phyloP scores from a whole-genome alignment of 768 basidiomycete genomes.

The Pisolithus marmoratus region DNA sequence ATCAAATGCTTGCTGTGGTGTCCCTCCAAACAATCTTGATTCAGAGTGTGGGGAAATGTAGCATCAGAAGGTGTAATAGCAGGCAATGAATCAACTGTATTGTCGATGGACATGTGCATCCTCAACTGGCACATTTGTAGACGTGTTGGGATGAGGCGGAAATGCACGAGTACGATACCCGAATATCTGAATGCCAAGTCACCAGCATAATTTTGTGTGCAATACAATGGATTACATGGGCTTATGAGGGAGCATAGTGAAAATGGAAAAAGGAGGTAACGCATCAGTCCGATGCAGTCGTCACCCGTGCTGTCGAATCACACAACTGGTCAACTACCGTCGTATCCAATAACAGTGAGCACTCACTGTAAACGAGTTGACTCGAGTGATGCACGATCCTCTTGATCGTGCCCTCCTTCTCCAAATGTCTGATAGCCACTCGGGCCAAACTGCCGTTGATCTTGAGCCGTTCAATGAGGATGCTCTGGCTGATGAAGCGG shows the following conservation, averaged over 20 bases:
- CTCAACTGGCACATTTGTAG: background rate
- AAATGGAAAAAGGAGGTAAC: constrained; percentile 9
- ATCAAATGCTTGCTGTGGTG: background rate
- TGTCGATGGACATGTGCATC: background rate
- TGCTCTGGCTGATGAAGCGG: constrained; percentile 96
- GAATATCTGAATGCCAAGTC: constrained; percentile 10
- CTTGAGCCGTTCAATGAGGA: constrained; percentile 98
- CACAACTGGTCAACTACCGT: constrained; percentile 2
- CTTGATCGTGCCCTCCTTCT: constrained; percentile 93
- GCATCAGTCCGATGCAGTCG: constrained; percentile 35
- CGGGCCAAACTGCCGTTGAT: constrained; percentile 94
- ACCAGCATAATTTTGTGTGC: constrained; percentile 26
- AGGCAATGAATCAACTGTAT: background rate
- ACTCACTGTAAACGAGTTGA: constrained; percentile 95
- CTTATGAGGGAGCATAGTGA: constrained; percentile 22
- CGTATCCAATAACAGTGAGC: background rate
- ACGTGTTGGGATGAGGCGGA: background rate
- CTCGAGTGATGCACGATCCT: constrained; percentile 92
- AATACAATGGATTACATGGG: constrained; percentile 32
- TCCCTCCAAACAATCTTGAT: background rate
- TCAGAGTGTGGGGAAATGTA: constrained; percentile 61
- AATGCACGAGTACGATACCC: background rate
- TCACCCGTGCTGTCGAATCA: constrained; percentile 36
- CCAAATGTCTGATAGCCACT: constrained; percentile 83
- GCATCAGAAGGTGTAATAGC: background rate